phyloP scores from a whole-genome alignment of 2,329 filamentous ascomycete genomes.

The Sporothrix dimorphospora region DNA sequence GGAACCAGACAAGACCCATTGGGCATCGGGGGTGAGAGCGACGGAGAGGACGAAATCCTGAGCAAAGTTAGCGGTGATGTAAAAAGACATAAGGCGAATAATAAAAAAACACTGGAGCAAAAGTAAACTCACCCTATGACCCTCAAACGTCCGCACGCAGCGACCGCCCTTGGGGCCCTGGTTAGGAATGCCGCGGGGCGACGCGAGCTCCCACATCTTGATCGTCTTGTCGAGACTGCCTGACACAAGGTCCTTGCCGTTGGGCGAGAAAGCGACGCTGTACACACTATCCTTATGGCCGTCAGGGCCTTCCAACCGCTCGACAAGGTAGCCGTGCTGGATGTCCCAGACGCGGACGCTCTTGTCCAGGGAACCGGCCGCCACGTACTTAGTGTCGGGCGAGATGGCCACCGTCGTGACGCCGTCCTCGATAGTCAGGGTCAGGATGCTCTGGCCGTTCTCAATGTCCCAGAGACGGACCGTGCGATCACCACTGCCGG shows the following conservation, averaged over 20 bases:
- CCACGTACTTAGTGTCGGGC: conserved; percentile 90
- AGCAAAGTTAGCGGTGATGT: neutral
- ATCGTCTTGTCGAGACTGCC: conserved; percentile 97
- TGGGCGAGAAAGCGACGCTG: conserved; percentile 92
- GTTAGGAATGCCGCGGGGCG: conserved; percentile 68
- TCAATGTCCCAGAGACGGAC: conserved; percentile 97
- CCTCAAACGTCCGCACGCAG: conserved; percentile 95
- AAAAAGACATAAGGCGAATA: neutral
- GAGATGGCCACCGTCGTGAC: conserved; percentile 98
- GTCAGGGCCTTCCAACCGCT: conserved; percentile 88
- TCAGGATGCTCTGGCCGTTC: conserved; percentile 77
- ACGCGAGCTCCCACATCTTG: conserved; percentile 96
- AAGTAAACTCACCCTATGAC: conserved; percentile 73
- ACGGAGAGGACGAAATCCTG: conserved; percentile 97
- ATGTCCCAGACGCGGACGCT: conserved; percentile 98
- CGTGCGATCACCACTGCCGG: conserved; percentile 90
- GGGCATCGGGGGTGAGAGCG: conserved; percentile 88
- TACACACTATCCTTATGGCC: conserved; percentile 98
- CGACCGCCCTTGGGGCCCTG: conserved; percentile 80
- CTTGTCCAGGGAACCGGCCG: conserved; percentile 94
- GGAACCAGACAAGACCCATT: conserved; percentile 95
- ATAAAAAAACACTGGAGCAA: neutral
- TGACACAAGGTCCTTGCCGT: conserved; percentile 88
- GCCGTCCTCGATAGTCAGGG: conserved; percentile 91
- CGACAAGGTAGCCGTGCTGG: conserved; percentile 79